A percentile compares a stretch with the other conserved stretches of the same genome.
These are phyloP conservation scores for Termitomyces sp. DNA, from an alignment of 768 basidiomycete genomes.

Conservation along the genomic window DNA sequence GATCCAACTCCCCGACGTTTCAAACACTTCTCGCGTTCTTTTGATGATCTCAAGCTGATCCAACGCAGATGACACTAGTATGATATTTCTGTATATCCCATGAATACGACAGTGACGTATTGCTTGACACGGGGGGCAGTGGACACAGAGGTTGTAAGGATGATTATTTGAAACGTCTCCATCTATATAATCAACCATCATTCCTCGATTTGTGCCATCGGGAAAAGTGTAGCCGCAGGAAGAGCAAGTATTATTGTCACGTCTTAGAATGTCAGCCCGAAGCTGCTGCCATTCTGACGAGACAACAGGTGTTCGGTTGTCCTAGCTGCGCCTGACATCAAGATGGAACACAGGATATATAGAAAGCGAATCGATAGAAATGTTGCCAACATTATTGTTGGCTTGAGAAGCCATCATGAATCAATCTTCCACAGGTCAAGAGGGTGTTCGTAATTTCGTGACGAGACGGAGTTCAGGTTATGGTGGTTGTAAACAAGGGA, in stretches of 20 bases:
- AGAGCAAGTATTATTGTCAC: constrained; percentile 10
- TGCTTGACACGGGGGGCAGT: constrained; percentile 10
- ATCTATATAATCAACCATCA: constrained; percentile 8
- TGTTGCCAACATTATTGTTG: neutral
- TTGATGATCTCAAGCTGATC: constrained; percentile 14
- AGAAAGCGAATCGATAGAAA: neutral
- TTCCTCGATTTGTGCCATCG: constrained; percentile 1
- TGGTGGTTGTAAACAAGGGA: neutral
- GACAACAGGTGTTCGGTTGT: neutral
- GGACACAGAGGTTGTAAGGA: constrained; percentile 6
- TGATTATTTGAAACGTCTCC: constrained; percentile 10
- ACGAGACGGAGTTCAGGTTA: neutral
- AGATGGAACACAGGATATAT: neutral
- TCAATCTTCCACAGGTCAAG: neutral
- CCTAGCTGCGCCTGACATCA: constrained; percentile 2
- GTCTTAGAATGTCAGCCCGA: constrained; percentile 2
- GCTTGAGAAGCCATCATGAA: neutral
- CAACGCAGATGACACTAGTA: constrained; percentile 5
- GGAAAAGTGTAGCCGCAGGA: constrained; percentile 7
- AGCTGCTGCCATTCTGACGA: constrained; percentile 5
- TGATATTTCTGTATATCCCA: constrained; percentile 1
- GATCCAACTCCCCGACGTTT: constrained; percentile 11
- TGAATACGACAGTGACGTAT: constrained; percentile 11
- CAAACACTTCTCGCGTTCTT: constrained; percentile 12
- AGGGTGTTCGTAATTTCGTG: neutral